phyloP scores from a whole-genome alignment of 2,329 filamentous ascomycete species.

The Mycosphaerelloides madeirae region DNA sequence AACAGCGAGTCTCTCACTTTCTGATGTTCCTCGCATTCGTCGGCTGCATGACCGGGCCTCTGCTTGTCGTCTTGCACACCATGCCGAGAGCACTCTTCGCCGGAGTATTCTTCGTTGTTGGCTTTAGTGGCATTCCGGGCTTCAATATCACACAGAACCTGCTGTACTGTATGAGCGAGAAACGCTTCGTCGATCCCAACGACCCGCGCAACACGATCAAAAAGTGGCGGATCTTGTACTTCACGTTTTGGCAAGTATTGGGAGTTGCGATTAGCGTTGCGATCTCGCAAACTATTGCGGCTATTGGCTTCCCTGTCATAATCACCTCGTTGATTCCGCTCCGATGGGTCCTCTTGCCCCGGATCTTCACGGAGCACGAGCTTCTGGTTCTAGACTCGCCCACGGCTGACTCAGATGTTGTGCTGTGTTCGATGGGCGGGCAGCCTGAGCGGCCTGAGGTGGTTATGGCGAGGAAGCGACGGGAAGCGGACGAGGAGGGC shows the following conservation, averaged over 20 bases:
- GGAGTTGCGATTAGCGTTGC: constrained; percentile 53
- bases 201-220: constrained; percentile 45
- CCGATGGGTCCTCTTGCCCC: constrained; percentile 47
- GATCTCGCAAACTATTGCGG: constrained; percentile 56
- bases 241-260: constrained; percentile 48
- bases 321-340: constrained; percentile 55
- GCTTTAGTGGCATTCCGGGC: constrained; percentile 48
- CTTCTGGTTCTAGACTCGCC: constrained; percentile 50
- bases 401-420: constrained; percentile 51
- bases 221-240: constrained; percentile 46
- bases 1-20: constrained; percentile 54
- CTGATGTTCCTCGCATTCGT: constrained; percentile 52
- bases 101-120: constrained; percentile 57
- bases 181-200: constrained; percentile 43
- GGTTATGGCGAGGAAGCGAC: constrained; percentile 23
- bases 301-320: constrained; percentile 56
- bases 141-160: constrained; percentile 53
- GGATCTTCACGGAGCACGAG: constrained; percentile 48
- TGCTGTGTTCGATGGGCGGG: constrained; percentile 51
- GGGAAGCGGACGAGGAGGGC: constrained; percentile 23
- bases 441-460: constrained; percentile 39
- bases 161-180: constrained; percentile 46
- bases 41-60: constrained; percentile 54
- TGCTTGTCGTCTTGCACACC: constrained; percentile 50
- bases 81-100: constrained; percentile 53